Base-by-base conservation (phyloP, 441 rosid genomes). In the Pelargonium cotyledonis region DNA sequence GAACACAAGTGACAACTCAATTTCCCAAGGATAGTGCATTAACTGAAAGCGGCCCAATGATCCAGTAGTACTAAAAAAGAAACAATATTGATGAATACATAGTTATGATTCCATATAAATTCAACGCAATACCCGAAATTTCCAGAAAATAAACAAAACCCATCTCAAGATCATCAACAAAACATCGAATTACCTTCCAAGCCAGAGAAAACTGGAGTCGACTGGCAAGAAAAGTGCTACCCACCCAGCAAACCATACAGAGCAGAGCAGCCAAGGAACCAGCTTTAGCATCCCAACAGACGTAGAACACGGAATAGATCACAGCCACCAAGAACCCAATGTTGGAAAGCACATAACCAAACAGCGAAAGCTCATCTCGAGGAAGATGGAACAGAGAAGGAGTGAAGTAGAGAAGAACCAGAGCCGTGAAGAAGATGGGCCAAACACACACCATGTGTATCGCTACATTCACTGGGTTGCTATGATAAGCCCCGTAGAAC, bases 401-500 rank as follows among this genome's bases (percentile, higher is more conserved):
- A 0, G 87, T 78, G 66, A 83, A 88, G 80, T 76, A 76, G 67
- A 85, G 82, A 21, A 83, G 63, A 23, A 88, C 74, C 67, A 84
- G 73, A 58, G 80, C 72, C 44, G 88, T 75, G 85, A 85, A 85
- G 58, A 84, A 71, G 67, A 88, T 88, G 5, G 92, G 88, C 88
- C 88, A 88, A 29, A 88, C 92, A 35, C 79, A 81, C 23, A 88
- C 47, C 80, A 78, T 80, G 72, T 88, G 92, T 15, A 88, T 74
- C 53, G 69, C 35, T 46, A 88, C 35, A 78, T 88, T 88, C 10
- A 78, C 55, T 41, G 84, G 87, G 67, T 83, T 85, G 66, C 81
- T 78, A 65, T 87, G 89, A 66, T 84, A 85, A 1, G 92, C 87
- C 4, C 88, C 88, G 49, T 85, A 84, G 79, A 88, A 88, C 21